These are phyloP conservation scores for Phaeoacremonium minimum DNA, from an alignment of 2,329 filamentous ascomycete species.

Conservation along the genomic window DNA sequence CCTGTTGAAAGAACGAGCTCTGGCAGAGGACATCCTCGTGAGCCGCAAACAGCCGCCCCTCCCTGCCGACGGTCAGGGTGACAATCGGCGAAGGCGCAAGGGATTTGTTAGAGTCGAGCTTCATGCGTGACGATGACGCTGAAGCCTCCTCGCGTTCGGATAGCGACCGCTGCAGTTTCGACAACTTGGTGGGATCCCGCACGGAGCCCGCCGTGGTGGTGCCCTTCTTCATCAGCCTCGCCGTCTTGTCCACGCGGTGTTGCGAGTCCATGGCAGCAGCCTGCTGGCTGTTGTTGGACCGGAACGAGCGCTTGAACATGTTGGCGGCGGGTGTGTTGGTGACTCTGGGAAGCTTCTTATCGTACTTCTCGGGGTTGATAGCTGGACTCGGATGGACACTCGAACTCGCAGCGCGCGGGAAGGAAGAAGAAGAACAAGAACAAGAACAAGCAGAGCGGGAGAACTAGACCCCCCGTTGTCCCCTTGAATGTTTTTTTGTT, in stretches of 20 bases:
- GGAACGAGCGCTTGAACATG: constrained; percentile 94
- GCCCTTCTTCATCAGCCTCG: constrained; percentile 70
- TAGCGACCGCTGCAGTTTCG: constrained; percentile 83
- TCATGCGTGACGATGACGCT: constrained; percentile 6
- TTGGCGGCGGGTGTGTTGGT: constrained; percentile 23
- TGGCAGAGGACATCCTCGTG: constrained; percentile 88
- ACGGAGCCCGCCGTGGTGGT: constrained; percentile 25
- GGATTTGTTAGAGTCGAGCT: constrained; percentile 11
- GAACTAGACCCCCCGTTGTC: constrained; percentile 19
- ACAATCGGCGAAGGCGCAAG: constrained; percentile 66
- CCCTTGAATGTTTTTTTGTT: constrained; percentile 11
- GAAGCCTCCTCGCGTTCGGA: constrained; percentile 45
- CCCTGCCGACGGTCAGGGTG: constrained; percentile 77
- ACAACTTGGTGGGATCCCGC: constrained; percentile 73
- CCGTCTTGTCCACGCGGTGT: constrained; percentile 77
- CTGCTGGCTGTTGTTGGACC: constrained; percentile 59
- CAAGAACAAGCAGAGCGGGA: constrained; percentile 27
- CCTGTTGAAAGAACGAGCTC: constrained; percentile 77
- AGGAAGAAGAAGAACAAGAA: constrained; percentile 18
- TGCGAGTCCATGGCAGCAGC: constrained; percentile 26
- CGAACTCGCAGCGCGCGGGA: constrained; percentile 24
- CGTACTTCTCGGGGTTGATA: constrained; percentile 7
- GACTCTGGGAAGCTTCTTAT: constrained; percentile 4
- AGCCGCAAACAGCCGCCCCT: constrained; percentile 87
- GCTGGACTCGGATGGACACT: constrained; percentile 10